Evolutionary conservation across 108 stramenopile genomes (phyloP).

Genomic region (Stephanodiscus minutulus): DNA sequence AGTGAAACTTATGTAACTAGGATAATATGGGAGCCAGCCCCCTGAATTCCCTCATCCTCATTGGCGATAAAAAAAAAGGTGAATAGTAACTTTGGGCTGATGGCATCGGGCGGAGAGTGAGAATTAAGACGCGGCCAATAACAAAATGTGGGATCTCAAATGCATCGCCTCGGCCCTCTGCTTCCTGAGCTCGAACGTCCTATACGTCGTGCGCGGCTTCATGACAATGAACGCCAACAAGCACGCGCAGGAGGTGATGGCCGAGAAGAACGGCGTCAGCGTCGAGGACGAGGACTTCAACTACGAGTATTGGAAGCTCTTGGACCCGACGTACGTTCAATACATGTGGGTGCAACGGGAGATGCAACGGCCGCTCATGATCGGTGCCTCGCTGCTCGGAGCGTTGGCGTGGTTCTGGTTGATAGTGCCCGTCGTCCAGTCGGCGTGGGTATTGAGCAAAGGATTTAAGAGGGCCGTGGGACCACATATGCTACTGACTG

Average conservation of each 20-base stretch:
- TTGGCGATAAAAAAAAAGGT: too few relatives aligned
- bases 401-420: slow-evolving; percentile 70
- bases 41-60: too few relatives aligned
- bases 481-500: slow-evolving; percentile 57
- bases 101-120: too few relatives aligned
- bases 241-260: background rate
- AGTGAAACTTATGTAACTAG: too few relatives aligned
- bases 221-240: slow-evolving; percentile 1
- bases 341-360: slow-evolving; percentile 48
- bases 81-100: too few relatives aligned
- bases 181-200: slow-evolving; percentile 35
- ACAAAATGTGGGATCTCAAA: slow-evolving; percentile 48
- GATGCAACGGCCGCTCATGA: slow-evolving; percentile 14
- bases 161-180: slow-evolving; percentile 34
- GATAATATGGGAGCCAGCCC: too few relatives aligned
- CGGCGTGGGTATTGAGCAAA: slow-evolving; percentile 62
- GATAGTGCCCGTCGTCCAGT: slow-evolving; percentile 65
- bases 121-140: too few relatives aligned
- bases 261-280: background rate
- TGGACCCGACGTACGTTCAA: slow-evolving; percentile 69
- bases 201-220: slow-evolving; percentile 20
- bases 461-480: slow-evolving; percentile 58
- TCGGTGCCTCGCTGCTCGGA: slow-evolving; percentile 45
- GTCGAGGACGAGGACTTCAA: background rate
- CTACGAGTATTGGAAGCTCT: slow-evolving; percentile 32